These are phyloP conservation scores for Apophysomyces elegans DNA, from an alignment of 371 early-diverging fungal genomes.

Conservation along the genomic window DNA sequence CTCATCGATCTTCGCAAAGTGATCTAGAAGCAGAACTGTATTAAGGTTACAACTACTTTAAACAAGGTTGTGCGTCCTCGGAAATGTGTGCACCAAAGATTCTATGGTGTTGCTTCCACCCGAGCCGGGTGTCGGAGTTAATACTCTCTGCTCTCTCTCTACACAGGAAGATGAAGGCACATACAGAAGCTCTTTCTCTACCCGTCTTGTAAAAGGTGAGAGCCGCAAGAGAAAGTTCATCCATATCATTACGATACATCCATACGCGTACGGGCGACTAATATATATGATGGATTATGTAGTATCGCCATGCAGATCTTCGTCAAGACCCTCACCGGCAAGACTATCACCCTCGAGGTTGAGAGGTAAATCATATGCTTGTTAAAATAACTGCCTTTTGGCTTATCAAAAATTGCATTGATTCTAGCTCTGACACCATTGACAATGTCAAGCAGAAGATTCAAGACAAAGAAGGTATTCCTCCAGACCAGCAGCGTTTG, in stretches of 20 bases:
- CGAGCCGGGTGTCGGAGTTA: background rate
- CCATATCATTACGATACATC: background rate
- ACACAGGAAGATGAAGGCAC: background rate
- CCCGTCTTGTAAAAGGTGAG: conserved; percentile 11
- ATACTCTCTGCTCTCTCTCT: background rate
- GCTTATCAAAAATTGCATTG: background rate
- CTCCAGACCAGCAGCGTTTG: conserved; percentile 99
- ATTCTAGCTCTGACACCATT: conserved; percentile 56
- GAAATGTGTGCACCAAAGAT: too few species aligned
- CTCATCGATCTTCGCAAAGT: too few species aligned
- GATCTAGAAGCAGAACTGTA: too few species aligned
- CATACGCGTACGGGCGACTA: conserved; percentile 6
- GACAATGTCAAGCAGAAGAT: conserved; percentile 93
- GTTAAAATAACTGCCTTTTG: too few species aligned
- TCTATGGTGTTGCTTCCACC: background rate
- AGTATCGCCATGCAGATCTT: conserved; percentile 71
- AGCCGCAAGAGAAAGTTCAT: background rate
- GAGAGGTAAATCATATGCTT: conserved; percentile 58
- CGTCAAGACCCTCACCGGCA: conserved; percentile 90
- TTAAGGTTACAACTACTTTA: too few species aligned
- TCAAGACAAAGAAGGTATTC: conserved; percentile 99
- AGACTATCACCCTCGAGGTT: conserved; percentile 97
- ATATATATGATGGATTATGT: background rate
- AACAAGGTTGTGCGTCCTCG: background rate
- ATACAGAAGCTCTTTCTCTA: conserved; percentile 5